These are phyloP conservation scores for Emergomyces pasteurianus DNA, from an alignment of 2,329 filamentous ascomycete species.

Conservation along the genomic window DNA sequence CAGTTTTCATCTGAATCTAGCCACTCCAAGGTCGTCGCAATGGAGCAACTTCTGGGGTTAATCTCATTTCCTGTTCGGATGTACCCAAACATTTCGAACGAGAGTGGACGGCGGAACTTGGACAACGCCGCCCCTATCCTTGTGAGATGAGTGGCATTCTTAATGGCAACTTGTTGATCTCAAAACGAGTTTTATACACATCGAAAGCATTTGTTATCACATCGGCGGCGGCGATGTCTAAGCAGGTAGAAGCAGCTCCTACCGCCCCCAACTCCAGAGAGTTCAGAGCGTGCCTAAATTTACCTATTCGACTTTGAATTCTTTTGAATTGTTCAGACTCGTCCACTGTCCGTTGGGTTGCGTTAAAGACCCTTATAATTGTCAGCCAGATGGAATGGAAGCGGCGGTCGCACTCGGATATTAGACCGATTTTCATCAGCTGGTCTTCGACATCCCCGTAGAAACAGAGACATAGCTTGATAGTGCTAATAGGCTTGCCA, in stretches of 20 bases:
- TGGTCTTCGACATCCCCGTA: not conserved
- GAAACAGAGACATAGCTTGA: not conserved
- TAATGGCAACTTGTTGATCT: not conserved
- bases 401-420: not conserved
- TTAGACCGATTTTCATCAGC: not conserved
- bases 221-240: too few species aligned
- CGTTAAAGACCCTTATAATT: not conserved
- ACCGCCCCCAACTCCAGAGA: not conserved
- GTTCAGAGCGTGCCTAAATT: not conserved
- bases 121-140: not conserved
- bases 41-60: not conserved
- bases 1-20: not conserved
- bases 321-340: not conserved
- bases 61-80: not conserved
- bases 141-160: not conserved
- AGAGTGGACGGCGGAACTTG: not conserved
- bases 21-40: not conserved
- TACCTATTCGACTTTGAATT: not conserved
- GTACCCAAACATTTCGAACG: not conserved
- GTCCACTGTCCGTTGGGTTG: not conserved
- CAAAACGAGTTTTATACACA: not conserved
- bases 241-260: not conserved
- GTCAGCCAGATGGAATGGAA: not conserved
- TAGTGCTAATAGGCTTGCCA: not conserved
- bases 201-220: not conserved